Conservation (phyloP, 768 basidiomycete species). For the Hemileccinum impolitum region DNA sequence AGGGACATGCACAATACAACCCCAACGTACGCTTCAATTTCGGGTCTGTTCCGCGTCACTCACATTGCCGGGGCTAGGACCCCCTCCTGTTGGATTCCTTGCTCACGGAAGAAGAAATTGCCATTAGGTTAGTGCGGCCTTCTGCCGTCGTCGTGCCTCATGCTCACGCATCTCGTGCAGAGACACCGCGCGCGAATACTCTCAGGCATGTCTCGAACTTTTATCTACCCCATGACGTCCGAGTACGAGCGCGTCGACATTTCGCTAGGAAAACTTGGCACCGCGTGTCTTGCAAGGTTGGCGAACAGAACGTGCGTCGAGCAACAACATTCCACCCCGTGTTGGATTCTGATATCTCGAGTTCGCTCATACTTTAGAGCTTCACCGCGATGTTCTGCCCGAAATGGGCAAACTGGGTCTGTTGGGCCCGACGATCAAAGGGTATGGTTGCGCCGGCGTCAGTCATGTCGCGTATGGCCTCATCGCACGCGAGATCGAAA, state of each 20-base stretch:
- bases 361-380: constrained; percentile 45
- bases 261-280: constrained; percentile 66
- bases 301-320: constrained; percentile 70
- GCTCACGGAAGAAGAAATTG: constrained; percentile 85
- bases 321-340: too few species aligned
- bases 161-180: constrained; percentile 36
- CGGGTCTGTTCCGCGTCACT: background rate
- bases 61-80: constrained; percentile 53
- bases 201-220: constrained; percentile 51
- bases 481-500: constrained; percentile 90
- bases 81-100: constrained; percentile 76
- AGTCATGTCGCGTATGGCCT: constrained; percentile 92
- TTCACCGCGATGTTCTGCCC: constrained; percentile 68
- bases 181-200: constrained; percentile 75
- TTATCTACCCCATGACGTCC: background rate
- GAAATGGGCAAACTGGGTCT: constrained; percentile 94
- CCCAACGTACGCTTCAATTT: constrained; percentile 14
- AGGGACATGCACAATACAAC: constrained; percentile 19
- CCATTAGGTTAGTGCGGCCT: constrained; percentile 62
- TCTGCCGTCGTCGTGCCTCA: background rate
- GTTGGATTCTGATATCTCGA: background rate
- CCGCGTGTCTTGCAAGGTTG: constrained; percentile 90
- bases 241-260: background rate
- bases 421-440: constrained; percentile 87
- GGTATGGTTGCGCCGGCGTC: constrained; percentile 91